Evolutionary conservation across 176 grass and related monocot species (phyloP).

Genomic region (Luzula sylvatica): DNA sequence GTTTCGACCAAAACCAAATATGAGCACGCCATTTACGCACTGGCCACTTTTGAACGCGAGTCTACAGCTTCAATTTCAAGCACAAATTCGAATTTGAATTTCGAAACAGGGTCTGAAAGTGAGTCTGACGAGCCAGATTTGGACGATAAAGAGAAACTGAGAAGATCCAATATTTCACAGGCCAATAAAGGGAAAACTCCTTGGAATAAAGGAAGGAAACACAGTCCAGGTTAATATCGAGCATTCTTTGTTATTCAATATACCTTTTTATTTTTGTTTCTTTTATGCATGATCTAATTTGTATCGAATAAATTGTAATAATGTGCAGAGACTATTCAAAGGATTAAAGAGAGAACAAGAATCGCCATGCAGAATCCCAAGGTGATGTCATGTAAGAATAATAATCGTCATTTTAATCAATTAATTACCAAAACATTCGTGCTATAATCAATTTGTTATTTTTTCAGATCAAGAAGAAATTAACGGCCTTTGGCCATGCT

Average conservation of each 20-base stretch:
- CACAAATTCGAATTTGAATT: background rate
- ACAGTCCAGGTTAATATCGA: slow-evolving; percentile 46
- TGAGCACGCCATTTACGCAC: background rate
- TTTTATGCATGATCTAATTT: slow-evolving; percentile 10
- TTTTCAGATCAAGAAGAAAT: slow-evolving; percentile 87
- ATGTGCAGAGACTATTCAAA: slow-evolving; percentile 68
- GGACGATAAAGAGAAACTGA: slow-evolving; percentile 56
- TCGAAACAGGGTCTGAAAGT: background rate
- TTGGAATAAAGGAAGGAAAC: slow-evolving; percentile 96
- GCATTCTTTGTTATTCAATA: background rate
- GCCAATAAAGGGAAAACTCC: slow-evolving; percentile 92
- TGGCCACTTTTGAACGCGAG: background rate
- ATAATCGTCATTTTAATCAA: no score
- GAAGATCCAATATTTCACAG: slow-evolving; percentile 64
- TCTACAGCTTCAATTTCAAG: background rate
- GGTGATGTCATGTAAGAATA: slow-evolving; percentile 99
- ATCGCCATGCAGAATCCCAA: slow-evolving; percentile 99
- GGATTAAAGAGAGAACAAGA: slow-evolving; percentile 76
- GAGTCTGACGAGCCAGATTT: slow-evolving; percentile 28
- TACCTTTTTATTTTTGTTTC: background rate
- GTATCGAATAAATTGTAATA: slow-evolving; percentile 21
- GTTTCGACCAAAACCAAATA: background rate
- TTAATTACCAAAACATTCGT: background rate
- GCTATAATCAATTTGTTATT: slow-evolving; percentile 13
- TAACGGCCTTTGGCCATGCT: slow-evolving; percentile 66